Percentiles rank a stretch among this genome's conserved stretches.
phyloP scores from a whole-genome alignment of 768 basidiomycete genomes.

The Gymnopilus dilepis region DNA sequence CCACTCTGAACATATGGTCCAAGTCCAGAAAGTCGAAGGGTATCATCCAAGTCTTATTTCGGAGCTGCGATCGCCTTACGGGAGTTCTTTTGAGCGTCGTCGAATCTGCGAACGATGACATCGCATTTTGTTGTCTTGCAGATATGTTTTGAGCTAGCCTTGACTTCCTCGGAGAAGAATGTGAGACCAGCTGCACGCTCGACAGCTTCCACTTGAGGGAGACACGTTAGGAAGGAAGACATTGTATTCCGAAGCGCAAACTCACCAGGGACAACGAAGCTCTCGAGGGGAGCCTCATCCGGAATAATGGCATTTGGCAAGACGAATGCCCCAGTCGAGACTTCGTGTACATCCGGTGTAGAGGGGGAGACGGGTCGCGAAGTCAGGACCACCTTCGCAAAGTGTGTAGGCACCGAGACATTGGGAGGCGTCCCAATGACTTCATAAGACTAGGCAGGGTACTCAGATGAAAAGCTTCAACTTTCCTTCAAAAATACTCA shows the following conservation, averaged over 20 bases:
- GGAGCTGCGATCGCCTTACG: conserved; percentile 61
- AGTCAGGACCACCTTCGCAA: conserved; percentile 92
- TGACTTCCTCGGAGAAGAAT: conserved; percentile 84
- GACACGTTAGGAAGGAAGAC: background rate
- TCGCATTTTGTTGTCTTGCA: conserved; percentile 91
- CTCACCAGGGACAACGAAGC: conserved; percentile 84
- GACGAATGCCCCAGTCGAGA: conserved; percentile 93
- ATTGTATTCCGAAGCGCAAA: background rate
- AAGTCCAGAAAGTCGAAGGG: background rate
- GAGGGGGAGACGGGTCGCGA: conserved; percentile 76
- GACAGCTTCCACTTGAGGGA: conserved; percentile 79
- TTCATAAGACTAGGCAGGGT: conserved; percentile 74
- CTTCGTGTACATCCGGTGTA: conserved; percentile 71
- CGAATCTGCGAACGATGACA: conserved; percentile 86
- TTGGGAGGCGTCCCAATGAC: conserved; percentile 93
- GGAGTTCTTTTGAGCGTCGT: conserved; percentile 81
- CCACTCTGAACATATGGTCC: background rate
- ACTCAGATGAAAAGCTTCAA: background rate
- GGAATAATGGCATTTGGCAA: conserved; percentile 93
- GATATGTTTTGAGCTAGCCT: conserved; percentile 77
- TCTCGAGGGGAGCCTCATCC: conserved; percentile 79
- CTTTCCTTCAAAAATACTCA: conserved; percentile 45
- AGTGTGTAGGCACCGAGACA: conserved; percentile 94
- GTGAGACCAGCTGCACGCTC: conserved; percentile 89
- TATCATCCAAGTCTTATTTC: conserved; percentile 33